Conservation (phyloP, 805 yeast genomes). For the Candida lessepsii region DNA sequence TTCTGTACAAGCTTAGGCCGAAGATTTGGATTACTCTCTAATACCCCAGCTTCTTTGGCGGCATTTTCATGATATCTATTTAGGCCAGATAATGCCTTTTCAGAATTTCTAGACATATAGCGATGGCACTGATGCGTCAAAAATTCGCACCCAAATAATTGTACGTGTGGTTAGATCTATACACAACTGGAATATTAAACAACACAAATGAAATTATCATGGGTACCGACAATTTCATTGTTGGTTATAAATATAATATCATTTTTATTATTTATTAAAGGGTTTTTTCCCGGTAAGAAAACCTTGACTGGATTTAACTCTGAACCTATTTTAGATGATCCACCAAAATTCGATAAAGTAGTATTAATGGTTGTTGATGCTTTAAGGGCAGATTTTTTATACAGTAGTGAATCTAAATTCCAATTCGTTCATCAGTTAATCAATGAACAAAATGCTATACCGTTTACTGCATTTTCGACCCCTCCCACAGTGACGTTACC, state of each 20-base stretch:
- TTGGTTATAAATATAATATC: slow-evolving; percentile 37
- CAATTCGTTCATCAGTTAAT: slow-evolving; percentile 62
- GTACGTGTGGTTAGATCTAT: too few species aligned
- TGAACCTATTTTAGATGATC: slow-evolving; percentile 22
- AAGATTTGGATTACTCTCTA: slow-evolving; percentile 51
- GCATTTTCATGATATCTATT: slow-evolving; percentile 63
- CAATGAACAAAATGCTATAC: slow-evolving; percentile 68
- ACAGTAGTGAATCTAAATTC: slow-evolving; percentile 65
- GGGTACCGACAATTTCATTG: slow-evolving; percentile 8
- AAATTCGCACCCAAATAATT: slow-evolving; percentile 7
- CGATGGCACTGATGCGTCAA: not conserved
- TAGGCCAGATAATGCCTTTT: slow-evolving; percentile 71
- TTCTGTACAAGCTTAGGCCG: slow-evolving; percentile 61
- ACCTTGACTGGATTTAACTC: slow-evolving; percentile 59
- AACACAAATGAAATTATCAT: slow-evolving; percentile 7
- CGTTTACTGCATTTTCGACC: slow-evolving; percentile 86
- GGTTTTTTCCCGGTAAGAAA: slow-evolving; percentile 90
- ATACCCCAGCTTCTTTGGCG: slow-evolving; percentile 56
- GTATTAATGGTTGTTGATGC: slow-evolving; percentile 92
- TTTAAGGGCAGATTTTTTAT: slow-evolving; percentile 83
- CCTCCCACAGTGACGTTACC: slow-evolving; percentile 98
- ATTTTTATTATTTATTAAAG: slow-evolving; percentile 63
- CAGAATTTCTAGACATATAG: slow-evolving; percentile 71
- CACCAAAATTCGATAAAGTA: slow-evolving; percentile 59
- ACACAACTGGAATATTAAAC: too few species aligned